Evolutionary conservation across 495 filamentous ascomycete genomes (phyloP), one percentile per base, ranked within the genome.

Genomic region (Chaetomium tenue): DNA sequence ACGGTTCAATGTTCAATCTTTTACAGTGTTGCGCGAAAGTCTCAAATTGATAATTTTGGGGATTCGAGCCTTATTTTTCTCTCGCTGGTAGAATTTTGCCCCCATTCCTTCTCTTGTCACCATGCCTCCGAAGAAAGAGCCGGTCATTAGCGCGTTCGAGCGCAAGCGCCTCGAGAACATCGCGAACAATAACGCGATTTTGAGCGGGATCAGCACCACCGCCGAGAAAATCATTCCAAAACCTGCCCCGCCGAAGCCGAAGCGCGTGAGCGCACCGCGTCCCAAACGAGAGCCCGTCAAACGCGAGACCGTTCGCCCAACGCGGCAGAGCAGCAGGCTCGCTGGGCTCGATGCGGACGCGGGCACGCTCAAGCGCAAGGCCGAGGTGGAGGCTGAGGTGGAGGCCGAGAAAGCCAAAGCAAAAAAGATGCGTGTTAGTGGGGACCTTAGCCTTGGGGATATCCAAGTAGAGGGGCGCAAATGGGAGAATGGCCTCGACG

Each of bases 391-490:
- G 46, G 75, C 84, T 48, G 85, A 87, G 39, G 84, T 80, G 1
- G 75, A 82, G 18, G 79, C 80, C 64, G 85, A 89, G 67, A 81
- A 80, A 30, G 89, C 86, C 46, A 82, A 81, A 46, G 85, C 83
- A 3, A 97, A 95, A 79, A 84, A 86, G 61, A 78, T 86, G 68
- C 83, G 92, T 28, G 82, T 92, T 28, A 85, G 84, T 6, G 92
- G 87, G 18, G 86, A 89, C 40, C 81, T 93, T 50, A 86, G 85
- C 12, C 82, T 93, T 25, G 87, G 85, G 30, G 89, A 93, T 64
- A 91, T 96, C 69, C 79, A 91, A 42, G 87, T 95, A 4, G 87
- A 88, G 18, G 92, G 92, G 0, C 86, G 88, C 70, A 88, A 88
- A 66, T 81, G 84, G 69, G 71, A 70, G 30, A 72, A 73, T 25